Evolutionary conservation across 805 yeast genomes (phyloP).

Genomic region (Lipomyces sp.): DNA sequence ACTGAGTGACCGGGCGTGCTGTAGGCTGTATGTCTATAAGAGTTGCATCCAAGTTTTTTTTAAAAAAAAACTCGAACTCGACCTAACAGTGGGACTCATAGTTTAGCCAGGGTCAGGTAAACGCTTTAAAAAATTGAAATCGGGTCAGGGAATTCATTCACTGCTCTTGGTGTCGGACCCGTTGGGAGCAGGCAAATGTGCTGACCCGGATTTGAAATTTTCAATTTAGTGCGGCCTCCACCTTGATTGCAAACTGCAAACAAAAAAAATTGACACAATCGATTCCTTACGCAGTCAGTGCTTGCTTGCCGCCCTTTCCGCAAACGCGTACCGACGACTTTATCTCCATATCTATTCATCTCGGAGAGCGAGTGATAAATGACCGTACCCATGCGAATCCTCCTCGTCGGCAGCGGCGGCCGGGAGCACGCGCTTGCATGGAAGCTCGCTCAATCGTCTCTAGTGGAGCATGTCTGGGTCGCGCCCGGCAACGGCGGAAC

Average conservation of each 20-base stretch:
- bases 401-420: constrained; percentile 96
- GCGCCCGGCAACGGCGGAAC: constrained; percentile 96
- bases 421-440: constrained; percentile 97
- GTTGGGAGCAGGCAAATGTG: background rate
- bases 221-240: too few species aligned
- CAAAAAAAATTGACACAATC: background rate
- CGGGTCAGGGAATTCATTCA: background rate
- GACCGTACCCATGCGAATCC: constrained; percentile 46
- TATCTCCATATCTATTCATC: background rate
- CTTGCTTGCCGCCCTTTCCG: background rate
- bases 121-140: background rate
- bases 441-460: constrained; percentile 80
- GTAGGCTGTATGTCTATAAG: background rate
- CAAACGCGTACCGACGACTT: constrained; percentile 3
- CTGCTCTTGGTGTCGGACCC: background rate
- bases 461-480: constrained; percentile 75
- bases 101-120: background rate
- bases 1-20: background rate
- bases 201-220: background rate
- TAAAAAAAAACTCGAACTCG: background rate
- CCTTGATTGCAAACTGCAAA: background rate
- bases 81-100: background rate
- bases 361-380: constrained; percentile 1
- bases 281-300: background rate
- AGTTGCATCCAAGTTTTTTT: background rate